Base-by-base conservation (phyloP, 352 stramenopile species). In the Salisapilia sapeloensis region DNA sequence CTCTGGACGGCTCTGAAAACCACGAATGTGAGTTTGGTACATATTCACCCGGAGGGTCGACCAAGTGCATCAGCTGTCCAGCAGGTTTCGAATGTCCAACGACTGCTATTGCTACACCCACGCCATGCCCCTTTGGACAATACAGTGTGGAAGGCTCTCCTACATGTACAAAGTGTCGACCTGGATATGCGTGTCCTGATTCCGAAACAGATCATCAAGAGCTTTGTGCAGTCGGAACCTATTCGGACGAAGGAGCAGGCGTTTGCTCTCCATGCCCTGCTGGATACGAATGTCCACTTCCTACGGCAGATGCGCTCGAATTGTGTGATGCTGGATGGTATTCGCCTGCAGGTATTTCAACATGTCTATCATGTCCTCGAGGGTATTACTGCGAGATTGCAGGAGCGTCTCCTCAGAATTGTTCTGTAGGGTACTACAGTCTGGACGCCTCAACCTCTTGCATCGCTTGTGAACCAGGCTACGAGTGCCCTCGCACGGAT, bases 371-470 rank as follows among this genome's bases (percentile, higher is more conserved):
- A 19, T 93, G 80, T 43, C 71, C 78, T 3, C 64, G 70, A 19
- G 80, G 82, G 4, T 90, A 72, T 36, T 81, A 60, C 40, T 94
- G 81, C 34, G 70, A 77, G 17, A 56, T 56, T 15, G 45, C 64
- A 0, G 61, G 61, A 24, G 50, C 74, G 14, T 66, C 72, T 36
- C 66, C 63, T 0, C 69, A 77, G 46, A 72, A 72, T 32, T 84
- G 78, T 33, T 60, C 57, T 2, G 46, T 86, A 11, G 82, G 80
- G 1, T 79, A 69, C 15, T 94, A 89, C 44, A 92, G 70, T 24
- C 38, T 69, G 3, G 58, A 70, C 5, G 67, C 56, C 0, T 80
- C 78, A 6, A 67, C 58, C 2, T 60, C 42, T 7, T 94, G 81
- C 45, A 41, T 55, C 10, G 45, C 57, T 0, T 94, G 81, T 39